phyloP scores from a whole-genome alignment of 139 green algal species.

The Chlamydomonas schloesseri region DNA sequence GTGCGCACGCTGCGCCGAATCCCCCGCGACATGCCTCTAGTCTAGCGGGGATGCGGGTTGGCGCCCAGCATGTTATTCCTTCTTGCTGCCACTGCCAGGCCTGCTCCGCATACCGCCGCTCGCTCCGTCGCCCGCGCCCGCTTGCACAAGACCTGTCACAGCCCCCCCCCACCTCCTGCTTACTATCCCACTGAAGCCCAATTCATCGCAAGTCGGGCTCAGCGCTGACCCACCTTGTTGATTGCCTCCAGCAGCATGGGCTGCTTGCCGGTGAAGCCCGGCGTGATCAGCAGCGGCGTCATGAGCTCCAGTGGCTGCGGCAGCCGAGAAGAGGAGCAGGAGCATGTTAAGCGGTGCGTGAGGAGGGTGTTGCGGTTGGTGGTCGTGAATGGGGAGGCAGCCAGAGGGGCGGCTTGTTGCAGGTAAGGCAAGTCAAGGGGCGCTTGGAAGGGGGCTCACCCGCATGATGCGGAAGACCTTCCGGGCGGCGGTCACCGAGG shows the following conservation, averaged over 20 bases:
- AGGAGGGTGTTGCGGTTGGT: neutral
- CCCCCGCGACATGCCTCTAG: too few species aligned
- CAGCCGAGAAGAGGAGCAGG: neutral
- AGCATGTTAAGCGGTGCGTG: neutral
- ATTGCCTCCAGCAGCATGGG: conserved; percentile 79
- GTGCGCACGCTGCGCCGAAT: too few species aligned
- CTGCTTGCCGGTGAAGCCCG: conserved; percentile 73
- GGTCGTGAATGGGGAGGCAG: neutral
- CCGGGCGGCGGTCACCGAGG: conserved; percentile 86
- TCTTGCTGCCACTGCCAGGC: too few species aligned
- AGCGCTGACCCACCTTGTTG: conserved; percentile 70
- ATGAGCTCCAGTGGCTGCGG: conserved; percentile 85
- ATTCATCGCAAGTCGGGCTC: too few species aligned
- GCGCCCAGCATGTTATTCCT: too few species aligned
- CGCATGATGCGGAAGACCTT: conserved; percentile 93
- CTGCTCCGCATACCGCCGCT: too few species aligned
- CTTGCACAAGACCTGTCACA: too few species aligned
- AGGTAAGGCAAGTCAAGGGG: too few species aligned
- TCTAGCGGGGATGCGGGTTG: too few species aligned
- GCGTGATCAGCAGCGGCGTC: conserved; percentile 79
- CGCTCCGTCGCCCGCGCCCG: too few species aligned
- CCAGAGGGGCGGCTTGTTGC: neutral
- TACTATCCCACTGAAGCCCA: too few species aligned
- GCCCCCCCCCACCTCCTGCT: too few species aligned
- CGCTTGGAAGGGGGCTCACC: conserved; percentile 30